These are phyloP conservation scores for Colletotrichum sp. DNA, from an alignment of 2,329 filamentous ascomycete genomes.

Conservation along the genomic window DNA sequence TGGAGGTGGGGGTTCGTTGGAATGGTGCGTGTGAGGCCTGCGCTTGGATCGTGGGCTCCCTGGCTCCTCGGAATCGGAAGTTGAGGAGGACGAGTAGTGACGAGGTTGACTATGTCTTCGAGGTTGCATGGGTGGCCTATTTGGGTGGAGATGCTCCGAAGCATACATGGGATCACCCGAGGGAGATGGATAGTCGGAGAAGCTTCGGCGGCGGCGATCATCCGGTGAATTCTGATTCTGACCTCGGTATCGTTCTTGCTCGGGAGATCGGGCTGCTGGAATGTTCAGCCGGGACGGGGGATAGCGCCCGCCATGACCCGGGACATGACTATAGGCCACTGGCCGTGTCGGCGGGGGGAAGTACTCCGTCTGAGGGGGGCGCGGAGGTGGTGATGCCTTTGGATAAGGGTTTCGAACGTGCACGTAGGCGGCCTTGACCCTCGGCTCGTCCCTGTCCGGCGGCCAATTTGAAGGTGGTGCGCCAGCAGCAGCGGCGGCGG, in stretches of 20 bases:
- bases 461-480: constrained; percentile 25
- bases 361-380: constrained; percentile 34
- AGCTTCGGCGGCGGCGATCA: constrained; percentile 53
- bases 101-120: constrained; percentile 58
- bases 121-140: constrained; percentile 31
- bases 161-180: constrained; percentile 32
- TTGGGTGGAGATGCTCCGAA: constrained; percentile 38
- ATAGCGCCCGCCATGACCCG: constrained; percentile 44
- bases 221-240: constrained; percentile 44
- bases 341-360: constrained; percentile 32
- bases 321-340: constrained; percentile 45
- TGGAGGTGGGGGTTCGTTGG: constrained; percentile 31
- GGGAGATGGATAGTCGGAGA: constrained; percentile 53
- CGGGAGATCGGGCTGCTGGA: constrained; percentile 35
- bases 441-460: constrained; percentile 37
- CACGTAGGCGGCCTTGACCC: constrained; percentile 40
- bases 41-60: constrained; percentile 27
- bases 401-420: constrained; percentile 36
- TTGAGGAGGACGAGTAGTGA: constrained; percentile 47
- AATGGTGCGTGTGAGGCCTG: constrained; percentile 22
- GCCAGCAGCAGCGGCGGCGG: background rate
- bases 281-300: constrained; percentile 31
- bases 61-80: constrained; percentile 38
- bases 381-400: constrained; percentile 19
- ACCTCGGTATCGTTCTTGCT: constrained; percentile 35